Evolutionary conservation across 306 rosid genomes (phyloP).

Genomic region (Morella rubra): DNA sequence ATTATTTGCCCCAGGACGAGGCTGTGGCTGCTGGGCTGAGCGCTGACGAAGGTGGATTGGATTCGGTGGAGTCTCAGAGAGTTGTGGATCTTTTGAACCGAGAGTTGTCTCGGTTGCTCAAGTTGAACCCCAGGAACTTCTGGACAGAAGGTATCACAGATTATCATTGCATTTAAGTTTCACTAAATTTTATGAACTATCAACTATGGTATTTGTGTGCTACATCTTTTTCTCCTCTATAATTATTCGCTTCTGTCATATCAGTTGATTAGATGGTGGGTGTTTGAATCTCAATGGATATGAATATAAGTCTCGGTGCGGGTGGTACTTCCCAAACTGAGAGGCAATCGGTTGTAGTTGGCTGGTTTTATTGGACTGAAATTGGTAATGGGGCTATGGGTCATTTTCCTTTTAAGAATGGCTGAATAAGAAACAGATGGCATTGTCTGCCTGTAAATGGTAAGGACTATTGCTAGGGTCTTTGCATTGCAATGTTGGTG

Average conservation of each 20-base stretch:
- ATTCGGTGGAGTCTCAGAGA: constrained; percentile 85
- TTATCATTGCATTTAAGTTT: neutral
- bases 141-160: constrained; percentile 74
- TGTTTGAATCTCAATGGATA: neutral
- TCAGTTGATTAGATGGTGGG: neutral
- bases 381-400: neutral
- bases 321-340: neutral
- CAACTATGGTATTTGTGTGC: neutral
- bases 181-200: neutral
- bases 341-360: neutral
- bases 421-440: neutral
- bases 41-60: constrained; percentile 83
- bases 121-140: constrained; percentile 76
- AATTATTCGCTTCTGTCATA: neutral
- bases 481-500: neutral
- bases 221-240: neutral
- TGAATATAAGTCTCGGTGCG: neutral
- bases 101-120: constrained; percentile 76
- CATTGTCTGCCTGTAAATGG: neutral
- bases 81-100: constrained; percentile 87
- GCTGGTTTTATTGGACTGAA: neutral
- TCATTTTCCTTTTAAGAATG: neutral
- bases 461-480: neutral
- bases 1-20: constrained; percentile 90
- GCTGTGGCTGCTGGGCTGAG: constrained; percentile 90